Evolutionary conservation across 495 filamentous ascomycete species (phyloP), one percentile per base, ranked within the genome.

Genomic region (Talaromyces thailandensis): DNA sequence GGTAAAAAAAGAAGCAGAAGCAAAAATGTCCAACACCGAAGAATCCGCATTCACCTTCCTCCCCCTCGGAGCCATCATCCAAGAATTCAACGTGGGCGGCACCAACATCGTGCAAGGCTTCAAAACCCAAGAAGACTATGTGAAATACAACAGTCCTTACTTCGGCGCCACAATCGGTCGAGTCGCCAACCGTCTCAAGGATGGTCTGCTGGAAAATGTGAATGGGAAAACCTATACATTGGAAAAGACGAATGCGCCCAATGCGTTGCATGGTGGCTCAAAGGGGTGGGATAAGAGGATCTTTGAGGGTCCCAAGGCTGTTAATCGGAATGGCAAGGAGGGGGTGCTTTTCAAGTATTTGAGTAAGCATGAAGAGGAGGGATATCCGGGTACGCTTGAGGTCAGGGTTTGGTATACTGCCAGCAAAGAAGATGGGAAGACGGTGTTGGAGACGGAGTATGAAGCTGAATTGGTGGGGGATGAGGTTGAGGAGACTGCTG

Each of bases 111-210:
- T 96, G 18, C 87, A 92, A 66, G 84, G 84, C 51, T 96, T 96
- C 81, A 84, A 88, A 3, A 84, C 78, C 23, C 84, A 87, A 51
- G 80, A 84, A 2, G 81, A 85, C 55, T 97, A 97, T 77, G 80
- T 82, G 62, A 70, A 80, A 51, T 76, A 90, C 76, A 93, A 96
- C 75, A 73, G 73, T 18, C 85, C 90, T 18, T 90, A 84, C 79
- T 96, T 95, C 67, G 93, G 93, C 64, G 93, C 91, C 70, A 97
- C 90, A 40, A 96, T 98, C 69, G 93, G 93, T 23, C 89, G 93
- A 31, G 84, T 94, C 9, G 91, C 92, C 53, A 98, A 98, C 74
- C 88, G 93, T 25, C 84, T 96, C 71, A 84, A 83, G 58, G 75
- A 83, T 68, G 93, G 87, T 1, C 78, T 84, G 61, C 84, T 97